phyloP scores from a whole-genome alignment of 768 basidiomycete species.

The Russula sp. region DNA sequence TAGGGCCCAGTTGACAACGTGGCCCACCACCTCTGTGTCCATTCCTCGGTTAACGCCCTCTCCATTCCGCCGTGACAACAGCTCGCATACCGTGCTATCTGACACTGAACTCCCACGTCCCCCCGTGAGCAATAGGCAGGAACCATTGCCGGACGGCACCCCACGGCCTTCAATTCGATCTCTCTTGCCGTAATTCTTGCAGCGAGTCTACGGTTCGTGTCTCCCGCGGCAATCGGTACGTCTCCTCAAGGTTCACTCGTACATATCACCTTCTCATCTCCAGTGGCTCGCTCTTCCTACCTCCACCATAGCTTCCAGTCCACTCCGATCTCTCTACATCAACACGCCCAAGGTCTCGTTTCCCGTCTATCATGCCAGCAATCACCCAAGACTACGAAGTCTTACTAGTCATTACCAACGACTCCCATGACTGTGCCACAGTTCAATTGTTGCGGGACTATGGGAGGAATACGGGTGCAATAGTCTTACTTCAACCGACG shows the following conservation, averaged over 20 bases:
- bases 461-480: slow-evolving; percentile 51
- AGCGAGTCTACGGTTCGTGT: slow-evolving; percentile 27
- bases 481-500: slow-evolving; percentile 57
- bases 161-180: slow-evolving; percentile 20
- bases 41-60: slow-evolving; percentile 26
- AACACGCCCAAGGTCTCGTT: slow-evolving; percentile 39
- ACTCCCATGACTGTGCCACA: slow-evolving; percentile 60
- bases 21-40: slow-evolving; percentile 24
- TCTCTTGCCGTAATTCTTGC: slow-evolving; percentile 29
- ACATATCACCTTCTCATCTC: slow-evolving; percentile 10
- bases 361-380: slow-evolving; percentile 51
- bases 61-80: slow-evolving; percentile 24
- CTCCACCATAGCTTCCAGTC: slow-evolving; percentile 17
- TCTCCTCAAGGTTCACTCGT: slow-evolving; percentile 4
- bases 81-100: slow-evolving; percentile 11
- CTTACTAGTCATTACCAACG: slow-evolving; percentile 66
- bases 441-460: slow-evolving; percentile 65
- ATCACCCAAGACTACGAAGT: slow-evolving; percentile 60
- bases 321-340: slow-evolving; percentile 18
- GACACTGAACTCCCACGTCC: slow-evolving; percentile 26
- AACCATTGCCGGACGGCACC: slow-evolving; percentile 26
- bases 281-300: no score
- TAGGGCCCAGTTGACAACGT: slow-evolving; percentile 24
- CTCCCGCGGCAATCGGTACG: slow-evolving; percentile 27
- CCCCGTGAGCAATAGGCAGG: slow-evolving; percentile 28